Percentiles rank a stretch among this genome's conserved stretches.
Evolutionary conservation across 225 moss, liverwort and hornwort species (phyloP).

Genomic region (Pseudoscleropodium purum): DNA sequence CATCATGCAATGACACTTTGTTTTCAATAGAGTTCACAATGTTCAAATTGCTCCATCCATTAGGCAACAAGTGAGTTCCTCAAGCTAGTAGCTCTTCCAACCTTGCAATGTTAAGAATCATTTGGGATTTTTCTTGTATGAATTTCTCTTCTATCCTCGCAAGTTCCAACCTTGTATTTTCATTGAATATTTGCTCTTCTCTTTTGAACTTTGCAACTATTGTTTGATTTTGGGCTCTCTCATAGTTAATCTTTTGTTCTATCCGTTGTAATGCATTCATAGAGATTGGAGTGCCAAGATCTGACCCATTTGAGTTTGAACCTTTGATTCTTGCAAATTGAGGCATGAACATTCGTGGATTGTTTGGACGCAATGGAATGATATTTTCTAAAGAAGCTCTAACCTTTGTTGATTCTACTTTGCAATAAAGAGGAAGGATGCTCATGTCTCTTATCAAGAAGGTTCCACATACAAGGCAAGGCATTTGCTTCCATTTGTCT

Average conservation of each 20-base stretch:
- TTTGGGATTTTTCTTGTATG: too few relatives aligned
- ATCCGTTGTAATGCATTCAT: accelerated
- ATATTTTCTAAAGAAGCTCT: neutral
- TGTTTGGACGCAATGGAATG: neutral
- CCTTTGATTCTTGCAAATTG: too few relatives aligned
- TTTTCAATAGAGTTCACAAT: too few relatives aligned
- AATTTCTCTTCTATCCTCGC: too few relatives aligned
- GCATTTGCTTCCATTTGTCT: neutral
- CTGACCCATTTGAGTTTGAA: too few relatives aligned
- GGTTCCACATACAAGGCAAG: neutral
- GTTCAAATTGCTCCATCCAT: too few relatives aligned
- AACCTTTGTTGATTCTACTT: neutral
- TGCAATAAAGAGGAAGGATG: neutral
- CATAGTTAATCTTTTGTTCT: neutral
- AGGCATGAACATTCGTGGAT: neutral
- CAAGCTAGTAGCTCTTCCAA: too few relatives aligned
- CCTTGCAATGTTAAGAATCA: too few relatives aligned
- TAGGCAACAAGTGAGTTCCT: too few relatives aligned
- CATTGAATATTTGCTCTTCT: neutral
- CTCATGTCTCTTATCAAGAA: neutral
- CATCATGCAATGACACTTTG: too few relatives aligned
- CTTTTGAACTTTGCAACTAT: accelerated
- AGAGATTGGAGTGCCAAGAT: too few relatives aligned
- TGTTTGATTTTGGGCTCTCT: neutral
- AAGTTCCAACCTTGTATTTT: too few relatives aligned